These are phyloP conservation scores for Malus sylvestris DNA, from an alignment of 306 rosid genomes.

Conservation along the genomic window DNA sequence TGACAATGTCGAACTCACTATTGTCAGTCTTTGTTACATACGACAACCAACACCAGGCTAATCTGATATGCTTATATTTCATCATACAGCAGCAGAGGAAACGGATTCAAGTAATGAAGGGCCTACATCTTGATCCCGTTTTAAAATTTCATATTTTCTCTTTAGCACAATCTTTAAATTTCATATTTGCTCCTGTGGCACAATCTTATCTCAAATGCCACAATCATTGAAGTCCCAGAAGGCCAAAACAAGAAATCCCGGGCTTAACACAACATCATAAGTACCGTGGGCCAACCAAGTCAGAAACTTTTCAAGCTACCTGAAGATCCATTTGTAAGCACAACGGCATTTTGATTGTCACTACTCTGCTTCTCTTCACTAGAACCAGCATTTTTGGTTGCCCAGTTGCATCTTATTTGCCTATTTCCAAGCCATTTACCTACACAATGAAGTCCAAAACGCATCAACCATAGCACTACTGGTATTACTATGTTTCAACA, in stretches of 20 bases:
- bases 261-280: neutral
- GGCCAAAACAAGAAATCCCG: neutral
- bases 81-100: neutral
- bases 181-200: neutral
- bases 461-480: conserved; percentile 15
- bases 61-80: neutral
- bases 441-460: conserved; percentile 14
- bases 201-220: neutral
- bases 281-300: neutral
- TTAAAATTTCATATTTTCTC: too few species aligned
- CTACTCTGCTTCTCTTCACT: conserved; percentile 52
- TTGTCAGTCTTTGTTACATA: neutral
- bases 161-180: neutral
- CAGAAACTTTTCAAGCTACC: conserved; percentile 28
- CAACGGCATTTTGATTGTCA: conserved; percentile 56
- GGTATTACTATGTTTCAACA: neutral
- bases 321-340: conserved; percentile 57
- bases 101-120: neutral
- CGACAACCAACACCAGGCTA: neutral
- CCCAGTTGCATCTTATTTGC: conserved; percentile 88
- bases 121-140: too few species aligned
- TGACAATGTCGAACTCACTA: neutral
- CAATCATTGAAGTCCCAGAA: neutral
- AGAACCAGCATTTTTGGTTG: conserved; percentile 52
- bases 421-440: conserved; percentile 90